Evolutionary conservation across 768 basidiomycete species (phyloP).

Genomic region (Hericium coralloides): DNA sequence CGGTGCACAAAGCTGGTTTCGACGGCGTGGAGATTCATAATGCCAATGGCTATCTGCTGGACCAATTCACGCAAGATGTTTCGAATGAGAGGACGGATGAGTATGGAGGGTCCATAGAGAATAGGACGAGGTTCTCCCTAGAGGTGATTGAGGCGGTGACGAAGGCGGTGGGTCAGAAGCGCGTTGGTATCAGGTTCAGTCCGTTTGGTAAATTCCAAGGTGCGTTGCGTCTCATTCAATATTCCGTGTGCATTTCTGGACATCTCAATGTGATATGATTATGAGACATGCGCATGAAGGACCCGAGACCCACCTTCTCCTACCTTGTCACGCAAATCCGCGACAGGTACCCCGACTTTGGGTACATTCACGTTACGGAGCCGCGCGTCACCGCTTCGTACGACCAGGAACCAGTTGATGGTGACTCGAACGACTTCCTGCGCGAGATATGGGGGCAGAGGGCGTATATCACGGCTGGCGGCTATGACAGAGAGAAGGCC

Average conservation of each 20-base stretch:
- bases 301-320: constrained; percentile 20
- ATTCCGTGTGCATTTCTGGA: background rate
- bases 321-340: constrained; percentile 19
- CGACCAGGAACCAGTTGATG: background rate
- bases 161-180: constrained; percentile 42
- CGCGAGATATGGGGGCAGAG: constrained; percentile 17
- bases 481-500: constrained; percentile 17
- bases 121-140: constrained; percentile 45
- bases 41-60: constrained; percentile 33
- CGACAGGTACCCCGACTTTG: constrained; percentile 6
- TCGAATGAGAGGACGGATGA: constrained; percentile 51
- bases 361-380: constrained; percentile 25
- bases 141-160: constrained; percentile 46
- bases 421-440: constrained; percentile 14
- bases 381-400: constrained; percentile 2
- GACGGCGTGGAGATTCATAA: constrained; percentile 50
- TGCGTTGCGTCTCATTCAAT: background rate
- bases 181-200: constrained; percentile 47
- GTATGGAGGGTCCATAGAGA: constrained; percentile 62
- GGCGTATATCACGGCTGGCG: constrained; percentile 17
- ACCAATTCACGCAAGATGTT: constrained; percentile 56
- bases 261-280: background rate
- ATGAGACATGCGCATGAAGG: constrained; percentile 15
- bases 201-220: constrained; percentile 37
- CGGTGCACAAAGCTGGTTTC: constrained; percentile 36